Conservation (phyloP, 1,284 basidiomycete species). For the Lentinula novae-zelandiae region DNA sequence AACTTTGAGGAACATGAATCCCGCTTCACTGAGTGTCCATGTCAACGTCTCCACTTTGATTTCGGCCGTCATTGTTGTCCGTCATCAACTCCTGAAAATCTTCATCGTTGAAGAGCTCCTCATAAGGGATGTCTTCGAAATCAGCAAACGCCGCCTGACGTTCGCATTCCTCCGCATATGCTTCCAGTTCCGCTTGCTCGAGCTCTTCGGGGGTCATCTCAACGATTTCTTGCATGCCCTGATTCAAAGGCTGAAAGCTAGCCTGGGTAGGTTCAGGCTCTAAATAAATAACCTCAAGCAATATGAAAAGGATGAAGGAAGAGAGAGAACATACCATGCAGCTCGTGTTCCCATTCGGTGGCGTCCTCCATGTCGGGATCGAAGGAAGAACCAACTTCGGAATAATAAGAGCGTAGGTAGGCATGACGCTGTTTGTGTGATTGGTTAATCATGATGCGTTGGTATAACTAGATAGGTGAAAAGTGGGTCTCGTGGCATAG, state of each 20-base stretch:
- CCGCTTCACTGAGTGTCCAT: background rate
- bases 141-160: conserved; percentile 40
- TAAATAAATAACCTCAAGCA: background rate
- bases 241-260: background rate
- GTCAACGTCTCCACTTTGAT: background rate
- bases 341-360: conserved; percentile 11
- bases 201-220: conserved; percentile 39
- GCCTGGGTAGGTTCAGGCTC: background rate
- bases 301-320: background rate
- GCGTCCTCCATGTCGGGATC: conserved; percentile 15
- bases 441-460: conserved; percentile 10
- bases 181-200: conserved; percentile 54
- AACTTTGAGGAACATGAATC: background rate
- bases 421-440: conserved; percentile 5
- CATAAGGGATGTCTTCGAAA: conserved; percentile 45
- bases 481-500: background rate
- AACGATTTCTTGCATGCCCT: conserved; percentile 8
- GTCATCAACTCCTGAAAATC: conserved; percentile 15
- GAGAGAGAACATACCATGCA: background rate
- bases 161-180: conserved; percentile 52
- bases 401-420: conserved; percentile 12
- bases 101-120: conserved; percentile 31
- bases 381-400: conserved; percentile 12
- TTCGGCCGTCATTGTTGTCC: background rate
- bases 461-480: conserved; percentile 5